phyloP scores from a whole-genome alignment of 2,329 filamentous ascomycete species.

The Cadophora malorum region DNA sequence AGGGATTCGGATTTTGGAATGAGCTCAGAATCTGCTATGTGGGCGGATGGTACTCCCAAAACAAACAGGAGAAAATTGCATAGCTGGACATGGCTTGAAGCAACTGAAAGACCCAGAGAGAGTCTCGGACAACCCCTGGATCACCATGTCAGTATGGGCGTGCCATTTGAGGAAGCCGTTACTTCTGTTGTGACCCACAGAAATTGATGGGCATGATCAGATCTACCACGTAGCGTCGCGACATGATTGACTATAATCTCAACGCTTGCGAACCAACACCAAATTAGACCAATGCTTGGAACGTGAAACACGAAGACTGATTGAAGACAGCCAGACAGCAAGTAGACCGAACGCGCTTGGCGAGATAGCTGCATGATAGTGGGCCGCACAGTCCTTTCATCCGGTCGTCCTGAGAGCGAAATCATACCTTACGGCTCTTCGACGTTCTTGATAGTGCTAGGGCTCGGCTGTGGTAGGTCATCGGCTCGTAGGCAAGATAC shows the following conservation, averaged over 20 bases:
- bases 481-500: not conserved
- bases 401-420: not conserved
- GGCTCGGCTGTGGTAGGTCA: not conserved
- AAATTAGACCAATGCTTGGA: too few relatives aligned
- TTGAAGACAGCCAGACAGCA: too few relatives aligned
- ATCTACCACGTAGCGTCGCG: too few relatives aligned
- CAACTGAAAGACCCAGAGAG: not conserved
- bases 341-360: not conserved
- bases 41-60: not conserved
- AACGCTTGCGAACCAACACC: too few relatives aligned
- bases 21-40: too few relatives aligned
- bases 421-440: not conserved
- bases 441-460: not conserved
- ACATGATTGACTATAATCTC: too few relatives aligned
- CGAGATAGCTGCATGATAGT: not conserved
- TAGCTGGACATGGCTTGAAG: not conserved
- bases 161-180: not conserved
- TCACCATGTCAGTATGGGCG: not conserved
- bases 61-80: too few relatives aligned
- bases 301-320: too few relatives aligned
- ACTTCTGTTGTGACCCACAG: not conserved
- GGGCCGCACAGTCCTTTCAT: not conserved
- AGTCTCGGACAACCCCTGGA: not conserved
- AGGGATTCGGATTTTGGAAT: too few relatives aligned
- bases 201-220: too few relatives aligned